Base-by-base conservation (phyloP, 2,329 filamentous ascomycete genomes). In the Phaeosphaeriaceae sp. region DNA sequence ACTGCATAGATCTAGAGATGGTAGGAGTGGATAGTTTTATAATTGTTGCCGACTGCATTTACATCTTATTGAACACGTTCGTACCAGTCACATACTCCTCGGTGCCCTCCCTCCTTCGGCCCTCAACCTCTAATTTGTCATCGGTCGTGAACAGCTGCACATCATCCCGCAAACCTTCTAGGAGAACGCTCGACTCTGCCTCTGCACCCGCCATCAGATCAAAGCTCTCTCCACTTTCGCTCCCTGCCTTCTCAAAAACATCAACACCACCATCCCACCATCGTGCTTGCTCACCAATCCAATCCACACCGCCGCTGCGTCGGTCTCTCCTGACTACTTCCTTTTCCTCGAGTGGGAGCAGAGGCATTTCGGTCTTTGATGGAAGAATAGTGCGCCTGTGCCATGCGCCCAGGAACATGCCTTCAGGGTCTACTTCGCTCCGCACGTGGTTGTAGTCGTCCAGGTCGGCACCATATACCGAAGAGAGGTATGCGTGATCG, bases 391-490 rank as follows among this genome's bases (percentile, higher is more conserved):
- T 76, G 51, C 89, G 85, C 25, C 90, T 84, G 77, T 97, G 92
- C 94, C 94, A 99, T 49, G 93, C 89, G 1, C 94, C 94, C 15
- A 94, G 83, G 78, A 97, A 97, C 85, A 96, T 89, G 56, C 92
- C 92, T 60, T 93, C 87, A 0, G 90, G 89, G 71, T 97, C 92
- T 33, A 86, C 88, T 52, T 87, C 83, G 58, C 89, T 83, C 53
- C 93, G 84, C 7, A 96, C 83, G 25, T 83, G 80, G 42, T 90
- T 82, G 85, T 90, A 97, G 48, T 85, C 79, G 19, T 83, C 78
- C 57, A 96, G 81, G 48, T 89, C 81, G n/a, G 83, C 76, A 42
- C 89, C 89, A 73, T 95, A 96, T 76, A 91, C 87, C 1, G 77
- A 75, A 57, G 86, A 84, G 45, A 96, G 83, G 27, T 91, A 87